These are phyloP conservation scores for Poa annua DNA, from an alignment of 176 grass and related monocot genomes.

Conservation along the genomic window DNA sequence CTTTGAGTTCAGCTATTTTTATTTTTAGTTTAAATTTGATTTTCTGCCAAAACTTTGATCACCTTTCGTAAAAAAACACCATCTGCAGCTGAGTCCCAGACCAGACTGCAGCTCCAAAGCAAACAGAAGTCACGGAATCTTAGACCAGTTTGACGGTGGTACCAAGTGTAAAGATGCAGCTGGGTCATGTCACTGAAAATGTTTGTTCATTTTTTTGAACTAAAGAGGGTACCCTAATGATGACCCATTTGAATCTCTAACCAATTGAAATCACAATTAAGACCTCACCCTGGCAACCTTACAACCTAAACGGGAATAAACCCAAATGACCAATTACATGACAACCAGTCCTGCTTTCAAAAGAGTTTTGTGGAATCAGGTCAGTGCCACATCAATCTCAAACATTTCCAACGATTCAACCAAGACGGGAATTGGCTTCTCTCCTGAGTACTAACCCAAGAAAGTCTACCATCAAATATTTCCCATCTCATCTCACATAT, in stretches of 20 bases:
- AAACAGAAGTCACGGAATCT: background rate
- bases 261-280: conserved; percentile 13
- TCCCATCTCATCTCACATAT: background rate
- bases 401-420: background rate
- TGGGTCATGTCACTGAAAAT: too few species aligned
- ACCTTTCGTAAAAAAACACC: background rate
- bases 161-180: background rate
- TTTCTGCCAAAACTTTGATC: background rate
- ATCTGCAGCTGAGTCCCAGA: background rate
- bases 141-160: background rate
- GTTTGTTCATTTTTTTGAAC: too few species aligned
- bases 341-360: background rate
- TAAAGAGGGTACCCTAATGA: too few species aligned
- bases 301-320: background rate
- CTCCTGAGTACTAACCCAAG: background rate
- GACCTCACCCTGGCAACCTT: background rate
- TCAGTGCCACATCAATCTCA: background rate
- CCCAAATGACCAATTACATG: background rate
- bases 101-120: background rate
- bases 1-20: background rate
- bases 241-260: too few species aligned
- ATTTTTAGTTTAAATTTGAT: conserved; percentile 8
- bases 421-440: conserved; percentile 15
- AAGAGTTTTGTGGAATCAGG: background rate
- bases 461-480: conserved; percentile 5